These are phyloP conservation scores for Arctostaphylos glauca DNA, from an alignment of 148 eudicot species.

Conservation along the genomic window DNA sequence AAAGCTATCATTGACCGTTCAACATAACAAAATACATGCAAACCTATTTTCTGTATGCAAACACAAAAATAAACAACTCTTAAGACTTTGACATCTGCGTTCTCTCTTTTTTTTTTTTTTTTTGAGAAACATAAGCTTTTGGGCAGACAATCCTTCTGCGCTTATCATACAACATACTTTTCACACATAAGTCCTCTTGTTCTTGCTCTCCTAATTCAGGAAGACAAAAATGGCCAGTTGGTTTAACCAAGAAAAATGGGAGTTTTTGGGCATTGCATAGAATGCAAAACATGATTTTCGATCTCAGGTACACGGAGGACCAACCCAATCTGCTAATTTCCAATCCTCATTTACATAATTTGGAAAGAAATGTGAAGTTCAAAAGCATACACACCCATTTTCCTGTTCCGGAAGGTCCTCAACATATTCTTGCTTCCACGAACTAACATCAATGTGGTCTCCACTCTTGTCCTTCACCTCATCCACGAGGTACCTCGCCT, in stretches of 20 bases:
- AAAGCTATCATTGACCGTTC: conserved; percentile 7
- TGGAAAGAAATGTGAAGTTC: background rate
- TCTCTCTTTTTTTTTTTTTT: too few relatives aligned
- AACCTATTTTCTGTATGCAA: background rate
- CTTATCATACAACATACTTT: background rate
- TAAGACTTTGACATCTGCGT: background rate
- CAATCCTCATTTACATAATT: background rate
- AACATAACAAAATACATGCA: background rate
- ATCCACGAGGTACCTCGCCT: conserved; percentile 76
- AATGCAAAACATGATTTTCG: too few relatives aligned
- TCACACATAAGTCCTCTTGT: too few relatives aligned
- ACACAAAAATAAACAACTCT: background rate
- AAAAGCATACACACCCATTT: conserved; percentile 57
- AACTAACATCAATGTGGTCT: conserved; percentile 58
- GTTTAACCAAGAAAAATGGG: too few relatives aligned
- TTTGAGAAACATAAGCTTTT: background rate
- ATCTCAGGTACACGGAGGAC: too few relatives aligned
- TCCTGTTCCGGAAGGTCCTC: conserved; percentile 78
- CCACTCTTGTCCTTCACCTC: conserved; percentile 94
- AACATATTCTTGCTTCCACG: conserved; percentile 71
- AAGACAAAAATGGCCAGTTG: too few relatives aligned
- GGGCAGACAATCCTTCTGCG: background rate
- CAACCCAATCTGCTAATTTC: background rate
- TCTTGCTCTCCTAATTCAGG: too few relatives aligned
- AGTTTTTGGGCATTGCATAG: too few relatives aligned